Evolutionary conservation across 306 rosid genomes (phyloP).

Genomic region (Quercus suber): DNA sequence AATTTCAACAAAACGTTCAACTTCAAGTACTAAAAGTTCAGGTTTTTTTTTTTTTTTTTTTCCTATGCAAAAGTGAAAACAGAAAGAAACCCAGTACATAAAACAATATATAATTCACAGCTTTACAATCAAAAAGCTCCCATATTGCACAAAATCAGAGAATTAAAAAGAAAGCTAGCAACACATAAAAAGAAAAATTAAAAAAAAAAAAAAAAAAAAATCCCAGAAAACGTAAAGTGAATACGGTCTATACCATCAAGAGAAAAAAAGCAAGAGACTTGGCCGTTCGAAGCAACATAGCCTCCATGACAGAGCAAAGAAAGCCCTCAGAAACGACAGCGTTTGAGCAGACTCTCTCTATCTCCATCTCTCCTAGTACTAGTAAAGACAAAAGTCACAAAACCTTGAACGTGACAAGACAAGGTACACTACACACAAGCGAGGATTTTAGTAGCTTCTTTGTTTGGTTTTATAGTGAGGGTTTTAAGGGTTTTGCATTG

Average conservation of each 20-base stretch:
- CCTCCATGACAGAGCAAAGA: conserved; percentile 39
- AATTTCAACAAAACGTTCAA: not conserved
- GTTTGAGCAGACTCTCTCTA: conserved; percentile 16
- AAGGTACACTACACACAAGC: no score
- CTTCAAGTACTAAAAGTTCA: not conserved
- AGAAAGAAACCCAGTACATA: no score
- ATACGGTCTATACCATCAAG: conserved; percentile 33
- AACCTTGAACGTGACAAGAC: not conserved
- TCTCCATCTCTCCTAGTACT: conserved; percentile 19
- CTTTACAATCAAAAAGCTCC: not conserved
- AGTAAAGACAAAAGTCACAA: not conserved
- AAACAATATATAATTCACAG: no score
- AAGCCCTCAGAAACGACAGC: conserved; percentile 13
- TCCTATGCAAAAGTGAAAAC: not conserved
- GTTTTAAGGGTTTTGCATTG: conserved; percentile 18
- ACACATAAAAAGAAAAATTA: not conserved
- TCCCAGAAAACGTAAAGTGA: not conserved
- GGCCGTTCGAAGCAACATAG: conserved; percentile 37
- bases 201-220: not conserved
- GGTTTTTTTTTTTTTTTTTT: not conserved
- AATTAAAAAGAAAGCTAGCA: not conserved
- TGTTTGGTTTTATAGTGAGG: not conserved
- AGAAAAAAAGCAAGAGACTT: conserved; percentile 38
- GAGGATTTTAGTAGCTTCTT: no score
- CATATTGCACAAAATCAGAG: not conserved